Evolutionary conservation across 495 filamentous ascomycete genomes (phyloP).

Genomic region (Sabuloglossum arenarium): DNA sequence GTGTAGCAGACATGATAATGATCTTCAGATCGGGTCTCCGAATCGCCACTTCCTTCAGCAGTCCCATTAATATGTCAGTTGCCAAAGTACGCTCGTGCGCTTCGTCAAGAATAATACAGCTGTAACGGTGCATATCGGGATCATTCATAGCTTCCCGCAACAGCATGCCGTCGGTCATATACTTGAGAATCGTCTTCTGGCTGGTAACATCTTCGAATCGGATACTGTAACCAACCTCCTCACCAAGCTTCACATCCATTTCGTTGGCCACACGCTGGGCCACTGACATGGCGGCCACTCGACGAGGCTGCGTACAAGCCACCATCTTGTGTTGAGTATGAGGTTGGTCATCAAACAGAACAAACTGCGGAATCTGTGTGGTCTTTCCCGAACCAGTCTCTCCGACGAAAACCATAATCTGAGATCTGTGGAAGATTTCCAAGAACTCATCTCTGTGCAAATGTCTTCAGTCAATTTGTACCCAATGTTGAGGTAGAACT

Average conservation of each 20-base stretch:
- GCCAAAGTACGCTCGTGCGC: conserved; percentile 91
- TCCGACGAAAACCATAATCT: conserved; percentile 95
- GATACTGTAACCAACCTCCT: conserved; percentile 97
- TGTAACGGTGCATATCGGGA: conserved; percentile 73
- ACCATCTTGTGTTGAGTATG: conserved; percentile 70
- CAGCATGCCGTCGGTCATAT: conserved; percentile 99
- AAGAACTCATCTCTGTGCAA: conserved; percentile 71
- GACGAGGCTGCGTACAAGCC: conserved; percentile 92
- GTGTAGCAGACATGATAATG: conserved; percentile 94
- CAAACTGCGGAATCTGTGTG: conserved; percentile 96
- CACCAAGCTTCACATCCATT: conserved; percentile 81
- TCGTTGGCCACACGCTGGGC: conserved; percentile 95
- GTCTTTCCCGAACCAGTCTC: conserved; percentile 99
- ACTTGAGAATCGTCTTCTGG: conserved; percentile 83
- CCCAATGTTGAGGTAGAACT: not conserved
- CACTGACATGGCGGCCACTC: conserved; percentile 97
- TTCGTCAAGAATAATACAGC: conserved; percentile 96
- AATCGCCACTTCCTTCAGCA: conserved; percentile 65
- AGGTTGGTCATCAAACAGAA: conserved; percentile 89
- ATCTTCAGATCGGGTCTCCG: conserved; percentile 79
- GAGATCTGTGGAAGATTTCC: conserved; percentile 70
- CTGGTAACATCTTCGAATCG: conserved; percentile 95
- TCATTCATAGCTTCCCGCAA: conserved; percentile 97
- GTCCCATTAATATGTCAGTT: conserved; percentile 89
- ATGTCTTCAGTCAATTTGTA: not conserved